Conservation (phyloP, 805 yeast genomes). For the Millerozyma miso region DNA sequence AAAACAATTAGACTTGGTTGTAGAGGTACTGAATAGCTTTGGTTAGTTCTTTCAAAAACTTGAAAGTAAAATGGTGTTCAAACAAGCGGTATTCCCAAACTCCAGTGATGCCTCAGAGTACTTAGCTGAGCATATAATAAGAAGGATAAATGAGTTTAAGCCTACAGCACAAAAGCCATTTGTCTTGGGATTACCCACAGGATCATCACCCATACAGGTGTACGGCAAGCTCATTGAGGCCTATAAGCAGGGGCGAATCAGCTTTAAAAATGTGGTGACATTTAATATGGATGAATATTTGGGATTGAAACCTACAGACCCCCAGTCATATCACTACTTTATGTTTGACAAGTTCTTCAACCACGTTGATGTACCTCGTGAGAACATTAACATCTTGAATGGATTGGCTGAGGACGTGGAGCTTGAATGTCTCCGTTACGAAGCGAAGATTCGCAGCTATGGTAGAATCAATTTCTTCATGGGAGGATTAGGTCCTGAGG, state of each 20-base stretch:
- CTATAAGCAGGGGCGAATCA: conserved; percentile 37
- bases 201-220: conserved; percentile 57
- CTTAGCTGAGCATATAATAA: conserved; percentile 44
- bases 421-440: conserved; percentile 46
- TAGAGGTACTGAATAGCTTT: not conserved
- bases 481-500: conserved; percentile 61
- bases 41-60: not conserved
- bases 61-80: conserved; percentile 10
- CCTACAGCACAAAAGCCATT: conserved; percentile 47
- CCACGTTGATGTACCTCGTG: conserved; percentile 49
- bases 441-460: conserved; percentile 40
- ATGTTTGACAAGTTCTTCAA: conserved; percentile 54
- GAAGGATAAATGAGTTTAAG: conserved; percentile 37
- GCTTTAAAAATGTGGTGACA: conserved; percentile 50
- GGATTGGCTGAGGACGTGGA: conserved; percentile 46
- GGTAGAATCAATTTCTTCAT: conserved; percentile 52
- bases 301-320: conserved; percentile 43
- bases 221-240: conserved; percentile 44
- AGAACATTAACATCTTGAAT: conserved; percentile 51
- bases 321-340: conserved; percentile 54
- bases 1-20: not conserved
- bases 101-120: conserved; percentile 38
- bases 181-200: conserved; percentile 58
- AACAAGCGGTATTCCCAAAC: conserved; percentile 33
- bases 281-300: conserved; percentile 63